Base-by-base conservation (phyloP, 306 rosid genomes). In the Glycyrrhiza uralensis region DNA sequence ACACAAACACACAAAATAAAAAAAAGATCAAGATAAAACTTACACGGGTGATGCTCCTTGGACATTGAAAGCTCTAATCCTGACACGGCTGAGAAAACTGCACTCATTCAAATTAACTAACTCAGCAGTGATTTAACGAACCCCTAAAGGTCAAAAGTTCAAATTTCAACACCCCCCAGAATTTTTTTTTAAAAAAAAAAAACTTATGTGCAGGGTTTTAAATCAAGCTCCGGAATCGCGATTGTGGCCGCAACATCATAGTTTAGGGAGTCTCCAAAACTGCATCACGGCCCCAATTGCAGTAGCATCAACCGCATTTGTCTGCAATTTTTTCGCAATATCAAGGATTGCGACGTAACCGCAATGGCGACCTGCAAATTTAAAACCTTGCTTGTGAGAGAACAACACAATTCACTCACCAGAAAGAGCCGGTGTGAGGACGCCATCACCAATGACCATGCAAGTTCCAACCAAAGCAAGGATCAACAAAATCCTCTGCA, bases 401-500 rank as follows among this genome's bases (percentile, higher is more conserved):
- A 9, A 62, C 26, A 49, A 2, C 33, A 46, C 39, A 67, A 50
- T 73, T 69, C n/a, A n/a, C n/a, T n/a, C n/a, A 94, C 99, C 97
- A 51, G 97, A 91, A 86, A 94, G 70, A 69, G 99, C 91, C 0
- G 99, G 99, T 11, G 99, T 88, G 38, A 94, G 82, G 67, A 94
- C 89, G 36, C 97, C 99, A 84, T 94, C 99, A 29, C 99, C 97
- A 66, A 94, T 94, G 71, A 91, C 99, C 97, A 94, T 91, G 79
- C 93, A 91, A 83, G 99, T 76, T 29, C 99, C 99, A 81, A 91
- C 75, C 87, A 94, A 81, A 76, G 99, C 90, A 32, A 94, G 87
- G 18, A 94, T 77, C n/a, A 94, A 93, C 85, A 94, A 77, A 82
- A 81, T 65, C 50, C 74, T 94, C 76, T 89, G 97, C 71, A 94